Evolutionary conservation across 2,329 filamentous ascomycete species (phyloP), one percentile per base, ranked within the genome.

Genomic region (Chaetomium sp.): DNA sequence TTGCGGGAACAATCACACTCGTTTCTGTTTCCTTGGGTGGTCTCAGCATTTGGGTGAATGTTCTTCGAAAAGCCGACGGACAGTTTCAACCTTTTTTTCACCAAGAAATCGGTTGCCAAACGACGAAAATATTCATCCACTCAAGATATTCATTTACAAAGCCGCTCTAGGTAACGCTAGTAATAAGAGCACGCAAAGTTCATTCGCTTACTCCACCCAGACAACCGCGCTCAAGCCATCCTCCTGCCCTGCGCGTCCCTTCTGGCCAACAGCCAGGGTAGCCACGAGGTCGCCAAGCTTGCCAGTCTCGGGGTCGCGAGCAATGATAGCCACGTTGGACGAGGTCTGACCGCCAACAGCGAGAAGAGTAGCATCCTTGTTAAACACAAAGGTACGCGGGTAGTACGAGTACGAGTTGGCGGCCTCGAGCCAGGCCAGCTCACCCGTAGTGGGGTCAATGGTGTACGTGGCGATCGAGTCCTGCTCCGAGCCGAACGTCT

Each of bases 271-370:
- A 49, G 66, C 65, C 38, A 77, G 47, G 37, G 64, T 72, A 0
- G 72, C 73, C 1, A 79, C 59, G 32, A 77, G 66, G 5, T 72
- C 70, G 0, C 80, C 80, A 32, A 88, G 70, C 61, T 74, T 68
- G 0, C 86, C 86, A 0, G 78, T 81, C 11, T 68, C 65, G 0
- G 73, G 67, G 66, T 88, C 76, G 9, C 86, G 70, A 56, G 69
- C 66, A 33, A 85, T 72, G 37, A 88, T 76, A 2, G 76, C 79
- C 0, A 88, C 79, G 27, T 76, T 80, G 11, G 78, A 75, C 42
- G 76, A 80, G 2, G 77, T 76, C 70, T 87, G 84, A 32, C 86
- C 77, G 0, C 79, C 85, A 41, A 88, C 76, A 0, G 84, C 85
- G 1, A 87, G 75, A 57, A 85, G 62, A 45, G 77, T 73, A 0